A percentile compares a stretch with the other conserved stretches of the same genome.
Evolutionary conservation across 2,329 filamentous ascomycete species (phyloP).

Genomic region (Davidsoniella eucalypti): DNA sequence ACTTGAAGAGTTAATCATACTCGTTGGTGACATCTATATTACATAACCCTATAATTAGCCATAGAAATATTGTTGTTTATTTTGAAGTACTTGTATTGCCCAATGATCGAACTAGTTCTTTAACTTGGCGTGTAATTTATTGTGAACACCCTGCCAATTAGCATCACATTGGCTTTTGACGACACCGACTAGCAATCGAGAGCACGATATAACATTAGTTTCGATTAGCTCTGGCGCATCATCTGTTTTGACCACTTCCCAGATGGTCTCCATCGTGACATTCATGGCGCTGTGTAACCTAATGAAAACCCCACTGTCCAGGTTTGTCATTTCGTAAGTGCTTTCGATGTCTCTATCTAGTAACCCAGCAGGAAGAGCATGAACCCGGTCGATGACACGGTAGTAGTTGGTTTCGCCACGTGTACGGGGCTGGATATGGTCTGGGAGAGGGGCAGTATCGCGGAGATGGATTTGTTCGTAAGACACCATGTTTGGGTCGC

Average conservation of each 20-base stretch:
- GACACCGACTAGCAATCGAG: conserved; percentile 30
- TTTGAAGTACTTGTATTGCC: not conserved
- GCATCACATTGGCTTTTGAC: conserved; percentile 34
- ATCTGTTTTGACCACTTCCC: conserved; percentile 23
- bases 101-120: not conserved
- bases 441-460: conserved; percentile 16
- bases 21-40: too few species aligned
- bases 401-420: conserved; percentile 23
- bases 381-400: conserved; percentile 32
- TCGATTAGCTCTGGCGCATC: conserved; percentile 29
- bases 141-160: conserved; percentile 34
- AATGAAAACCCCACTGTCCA: conserved; percentile 33
- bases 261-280: conserved; percentile 36
- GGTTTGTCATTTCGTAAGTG: conserved; percentile 35
- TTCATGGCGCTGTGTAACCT: conserved; percentile 33
- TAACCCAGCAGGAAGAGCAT: conserved; percentile 36
- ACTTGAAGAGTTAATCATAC: too few species aligned
- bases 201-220: conserved; percentile 33
- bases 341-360: conserved; percentile 39
- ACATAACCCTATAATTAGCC: too few species aligned
- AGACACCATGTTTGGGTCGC: conserved; percentile 34
- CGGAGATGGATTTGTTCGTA: conserved; percentile 23
- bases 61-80: too few species aligned
- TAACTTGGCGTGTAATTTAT: conserved; percentile 3
- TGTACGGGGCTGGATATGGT: not conserved